Conservation (phyloP, 768 basidiomycete species). For the Russula compacta region DNA sequence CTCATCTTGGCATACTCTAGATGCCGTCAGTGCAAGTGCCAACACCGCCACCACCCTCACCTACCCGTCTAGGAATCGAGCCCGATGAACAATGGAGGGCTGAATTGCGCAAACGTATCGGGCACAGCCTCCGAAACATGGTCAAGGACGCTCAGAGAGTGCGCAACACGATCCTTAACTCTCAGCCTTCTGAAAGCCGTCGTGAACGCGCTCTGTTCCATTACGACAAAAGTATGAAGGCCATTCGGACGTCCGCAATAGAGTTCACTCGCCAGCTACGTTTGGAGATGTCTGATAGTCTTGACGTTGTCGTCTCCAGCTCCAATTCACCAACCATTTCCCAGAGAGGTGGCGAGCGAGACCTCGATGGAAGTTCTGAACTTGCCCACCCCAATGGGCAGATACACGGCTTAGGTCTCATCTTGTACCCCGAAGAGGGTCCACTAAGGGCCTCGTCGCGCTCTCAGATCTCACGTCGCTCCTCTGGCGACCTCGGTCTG, state of each 20-base stretch:
- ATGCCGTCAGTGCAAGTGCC: slow-evolving; percentile 10
- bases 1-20: slow-evolving; percentile 11
- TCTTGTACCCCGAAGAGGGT: slow-evolving; percentile 28
- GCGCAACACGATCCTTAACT: slow-evolving; percentile 6
- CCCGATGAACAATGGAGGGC: slow-evolving; percentile 19
- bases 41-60: slow-evolving; percentile 14
- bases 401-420: slow-evolving; percentile 28
- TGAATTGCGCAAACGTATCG: slow-evolving; percentile 14
- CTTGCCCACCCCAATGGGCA: slow-evolving; percentile 24
- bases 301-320: background rate
- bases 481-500: slow-evolving; percentile 3
- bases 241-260: slow-evolving; percentile 12
- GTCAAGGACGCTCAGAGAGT: slow-evolving; percentile 11
- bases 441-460: slow-evolving; percentile 11
- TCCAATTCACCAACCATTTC: slow-evolving; percentile 15
- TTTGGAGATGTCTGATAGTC: slow-evolving; percentile 14
- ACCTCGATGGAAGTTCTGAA: background rate
- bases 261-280: slow-evolving; percentile 14
- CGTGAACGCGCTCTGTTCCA: slow-evolving; percentile 2
- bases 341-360: background rate
- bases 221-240: slow-evolving; percentile 15
- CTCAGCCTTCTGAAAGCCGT: slow-evolving; percentile 1
- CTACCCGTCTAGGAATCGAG: slow-evolving; percentile 10
- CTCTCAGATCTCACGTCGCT: slow-evolving; percentile 15
- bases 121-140: slow-evolving; percentile 10